Conservation (phyloP, 495 filamentous ascomycete species). For the Neurospora sp. region DNA sequence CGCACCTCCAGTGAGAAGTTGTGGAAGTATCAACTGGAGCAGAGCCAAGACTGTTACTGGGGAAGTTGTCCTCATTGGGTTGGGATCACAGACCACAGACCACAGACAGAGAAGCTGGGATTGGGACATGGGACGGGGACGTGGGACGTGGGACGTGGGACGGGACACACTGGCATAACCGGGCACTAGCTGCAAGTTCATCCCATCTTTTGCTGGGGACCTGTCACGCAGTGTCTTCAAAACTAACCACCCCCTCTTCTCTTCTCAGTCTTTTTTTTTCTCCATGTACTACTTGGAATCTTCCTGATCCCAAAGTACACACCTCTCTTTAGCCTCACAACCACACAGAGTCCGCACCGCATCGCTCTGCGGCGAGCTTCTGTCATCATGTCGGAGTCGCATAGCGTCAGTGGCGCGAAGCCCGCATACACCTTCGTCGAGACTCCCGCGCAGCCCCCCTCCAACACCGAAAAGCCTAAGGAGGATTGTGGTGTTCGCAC, state of each 20-base stretch:
- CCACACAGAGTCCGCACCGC: neutral
- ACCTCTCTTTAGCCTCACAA: neutral
- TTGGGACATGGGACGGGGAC: neutral
- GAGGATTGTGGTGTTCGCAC: constrained; percentile 65
- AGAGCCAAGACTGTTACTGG: neutral
- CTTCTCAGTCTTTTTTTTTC: neutral
- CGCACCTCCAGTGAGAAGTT: neutral
- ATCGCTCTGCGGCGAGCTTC: constrained; percentile 13
- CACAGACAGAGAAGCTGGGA: neutral
- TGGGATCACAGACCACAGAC: neutral
- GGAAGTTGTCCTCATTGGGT: neutral
- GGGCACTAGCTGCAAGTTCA: neutral
- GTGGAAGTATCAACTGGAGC: neutral
- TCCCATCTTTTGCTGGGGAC: neutral
- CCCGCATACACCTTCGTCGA: constrained; percentile 65
- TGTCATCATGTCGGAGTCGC: constrained; percentile 34
- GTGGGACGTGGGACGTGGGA: neutral
- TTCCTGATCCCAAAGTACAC: constrained; percentile 4
- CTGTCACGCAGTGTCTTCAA: neutral
- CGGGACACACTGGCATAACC: neutral
- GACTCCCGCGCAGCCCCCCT: constrained; percentile 56
- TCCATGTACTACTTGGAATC: neutral
- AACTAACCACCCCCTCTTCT: neutral
- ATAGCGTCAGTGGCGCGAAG: constrained; percentile 40
- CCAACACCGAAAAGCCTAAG: constrained; percentile 42